phyloP scores from a whole-genome alignment of 805 yeast genomes.

The Teunomyces aglyptinius region DNA sequence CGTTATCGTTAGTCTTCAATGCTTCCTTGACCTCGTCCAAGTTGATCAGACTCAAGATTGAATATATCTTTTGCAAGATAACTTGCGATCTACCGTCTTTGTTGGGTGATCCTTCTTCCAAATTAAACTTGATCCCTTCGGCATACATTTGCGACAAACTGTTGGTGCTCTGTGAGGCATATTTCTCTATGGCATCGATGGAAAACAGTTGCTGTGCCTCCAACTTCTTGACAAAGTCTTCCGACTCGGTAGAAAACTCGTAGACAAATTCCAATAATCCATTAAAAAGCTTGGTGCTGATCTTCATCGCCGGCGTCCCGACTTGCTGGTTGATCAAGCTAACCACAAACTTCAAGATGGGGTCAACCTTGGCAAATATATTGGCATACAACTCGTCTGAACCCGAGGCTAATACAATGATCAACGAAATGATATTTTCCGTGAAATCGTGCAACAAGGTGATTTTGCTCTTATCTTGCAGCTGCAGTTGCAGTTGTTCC shows the following conservation, averaged over 20 bases:
- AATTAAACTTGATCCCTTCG: conserved; percentile 44
- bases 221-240: conserved; percentile 41
- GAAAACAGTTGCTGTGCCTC: conserved; percentile 3
- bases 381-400: conserved; percentile 48
- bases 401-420: conserved; percentile 63
- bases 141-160: conserved; percentile 33
- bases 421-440: conserved; percentile 70
- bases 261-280: conserved; percentile 56
- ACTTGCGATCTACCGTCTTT: background rate
- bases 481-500: conserved; percentile 16
- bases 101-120: conserved; percentile 28
- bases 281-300: conserved; percentile 47
- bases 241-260: conserved; percentile 59
- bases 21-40: conserved; percentile 1
- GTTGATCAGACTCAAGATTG: conserved; percentile 2
- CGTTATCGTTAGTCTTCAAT: conserved; percentile 2
- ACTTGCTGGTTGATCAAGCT: conserved; percentile 22
- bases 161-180: conserved; percentile 12
- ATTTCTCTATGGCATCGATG: background rate
- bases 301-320: conserved; percentile 18
- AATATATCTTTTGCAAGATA: background rate
- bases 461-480: conserved; percentile 40
- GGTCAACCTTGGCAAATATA: conserved; percentile 47
- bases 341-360: conserved; percentile 36
- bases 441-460: conserved; percentile 60